These are phyloP conservation scores for Solanum chmielewskii DNA, from an alignment of 257 asterid species.

Conservation along the genomic window DNA sequence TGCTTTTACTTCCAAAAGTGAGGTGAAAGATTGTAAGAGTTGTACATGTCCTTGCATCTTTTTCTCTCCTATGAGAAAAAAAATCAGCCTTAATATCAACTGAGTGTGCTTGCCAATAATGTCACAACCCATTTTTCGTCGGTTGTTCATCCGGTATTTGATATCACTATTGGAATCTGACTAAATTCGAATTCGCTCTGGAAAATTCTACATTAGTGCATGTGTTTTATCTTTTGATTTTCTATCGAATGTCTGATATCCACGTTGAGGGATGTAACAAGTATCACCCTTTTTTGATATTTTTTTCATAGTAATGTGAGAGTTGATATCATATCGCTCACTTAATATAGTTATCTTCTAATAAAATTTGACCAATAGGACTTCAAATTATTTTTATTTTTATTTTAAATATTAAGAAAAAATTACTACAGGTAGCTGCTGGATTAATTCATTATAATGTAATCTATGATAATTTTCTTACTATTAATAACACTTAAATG, in stretches of 20 bases:
- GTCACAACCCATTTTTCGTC: too few relatives aligned
- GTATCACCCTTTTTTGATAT: not conserved
- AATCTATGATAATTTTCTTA: not conserved
- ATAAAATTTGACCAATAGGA: not conserved
- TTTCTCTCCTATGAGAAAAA: not conserved
- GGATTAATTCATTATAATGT: not conserved
- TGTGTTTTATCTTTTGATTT: too few relatives aligned
- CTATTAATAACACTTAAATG: slow-evolving; percentile 4
- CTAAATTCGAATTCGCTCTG: too few relatives aligned
- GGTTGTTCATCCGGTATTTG: too few relatives aligned
- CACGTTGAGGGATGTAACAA: too few relatives aligned
- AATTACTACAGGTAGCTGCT: not conserved
- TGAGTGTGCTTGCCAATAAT: too few relatives aligned
- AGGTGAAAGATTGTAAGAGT: not conserved
- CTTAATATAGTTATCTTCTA: not conserved
- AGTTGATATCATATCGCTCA: not conserved
- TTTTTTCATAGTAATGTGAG: not conserved
- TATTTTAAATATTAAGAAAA: not conserved
- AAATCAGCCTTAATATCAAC: not conserved
- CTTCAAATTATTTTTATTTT: not conserved
- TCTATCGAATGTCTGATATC: too few relatives aligned
- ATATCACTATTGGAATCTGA: too few relatives aligned
- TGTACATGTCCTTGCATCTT: not conserved
- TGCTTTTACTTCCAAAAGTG: not conserved
- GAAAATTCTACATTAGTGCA: too few relatives aligned